These are phyloP conservation scores for Komagataella populi DNA, from an alignment of 805 yeast genomes.

Conservation along the genomic window DNA sequence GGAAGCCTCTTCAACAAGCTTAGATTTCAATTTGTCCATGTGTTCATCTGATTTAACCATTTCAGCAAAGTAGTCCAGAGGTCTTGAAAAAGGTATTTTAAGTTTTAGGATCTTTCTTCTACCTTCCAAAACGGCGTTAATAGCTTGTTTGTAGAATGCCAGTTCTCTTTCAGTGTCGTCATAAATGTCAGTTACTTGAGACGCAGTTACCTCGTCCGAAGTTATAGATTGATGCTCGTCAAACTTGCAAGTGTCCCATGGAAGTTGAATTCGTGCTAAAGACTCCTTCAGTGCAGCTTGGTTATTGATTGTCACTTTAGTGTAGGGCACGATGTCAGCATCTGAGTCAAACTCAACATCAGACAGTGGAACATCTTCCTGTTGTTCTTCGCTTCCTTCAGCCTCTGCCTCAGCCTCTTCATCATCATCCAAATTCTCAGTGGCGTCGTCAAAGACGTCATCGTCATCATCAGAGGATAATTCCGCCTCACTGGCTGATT, in stretches of 20 bases:
- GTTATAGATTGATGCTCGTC: conserved; percentile 73
- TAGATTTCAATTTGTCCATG: conserved; percentile 84
- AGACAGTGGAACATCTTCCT: conserved; percentile 75
- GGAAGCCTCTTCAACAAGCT: conserved; percentile 59
- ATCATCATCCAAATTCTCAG: conserved; percentile 8
- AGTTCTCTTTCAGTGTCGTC: conserved; percentile 95
- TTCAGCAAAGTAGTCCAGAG: conserved; percentile 93
- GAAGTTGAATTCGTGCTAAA: conserved; percentile 51
- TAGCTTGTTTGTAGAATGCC: conserved; percentile 89
- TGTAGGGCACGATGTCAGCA: conserved; percentile 87
- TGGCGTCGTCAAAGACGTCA: conserved; percentile 17
- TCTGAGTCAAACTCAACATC: conserved; percentile 91
- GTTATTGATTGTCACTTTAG: conserved; percentile 82
- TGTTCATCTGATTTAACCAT: conserved; percentile 97
- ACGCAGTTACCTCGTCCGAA: conserved; percentile 44
- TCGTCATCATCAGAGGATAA: conserved; percentile 19
- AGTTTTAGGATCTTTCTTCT: conserved; percentile 51
- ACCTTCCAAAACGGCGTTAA: conserved; percentile 68
- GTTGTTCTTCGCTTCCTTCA: conserved; percentile 46
- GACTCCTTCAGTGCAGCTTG: conserved; percentile 67
- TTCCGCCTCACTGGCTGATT: conserved; percentile 34
- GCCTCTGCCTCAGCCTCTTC: conserved; percentile 29
- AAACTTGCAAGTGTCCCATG: conserved; percentile 56
- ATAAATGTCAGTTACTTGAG: conserved; percentile 70
- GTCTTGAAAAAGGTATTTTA: conserved; percentile 82